A percentile compares a stretch with the other conserved stretches of the same genome.
phyloP scores from a whole-genome alignment of 306 rosid genomes.

The Inga leiocalycina region DNA sequence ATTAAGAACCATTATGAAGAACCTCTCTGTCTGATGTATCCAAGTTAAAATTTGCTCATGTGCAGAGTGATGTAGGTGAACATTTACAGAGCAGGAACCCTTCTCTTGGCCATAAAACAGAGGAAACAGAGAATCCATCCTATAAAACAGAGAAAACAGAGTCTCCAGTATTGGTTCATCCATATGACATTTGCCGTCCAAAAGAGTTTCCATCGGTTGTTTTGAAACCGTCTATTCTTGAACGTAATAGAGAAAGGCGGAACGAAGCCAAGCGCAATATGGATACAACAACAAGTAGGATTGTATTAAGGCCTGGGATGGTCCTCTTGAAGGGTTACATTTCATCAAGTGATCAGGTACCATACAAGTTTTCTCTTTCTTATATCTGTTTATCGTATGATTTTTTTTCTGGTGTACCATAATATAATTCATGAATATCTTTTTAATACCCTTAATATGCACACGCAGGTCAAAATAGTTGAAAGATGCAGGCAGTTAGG shows the following conservation, averaged over 20 bases:
- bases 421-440: background rate
- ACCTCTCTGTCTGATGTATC: background rate
- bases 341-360: slow-evolving; percentile 56
- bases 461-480: slow-evolving; percentile 51
- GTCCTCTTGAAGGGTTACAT: slow-evolving; percentile 54
- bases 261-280: slow-evolving; percentile 34
- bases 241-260: slow-evolving; percentile 52
- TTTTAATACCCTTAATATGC: background rate
- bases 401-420: no score
- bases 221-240: slow-evolving; percentile 45
- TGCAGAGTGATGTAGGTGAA: background rate
- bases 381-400: background rate
- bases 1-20: background rate
- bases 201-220: background rate
- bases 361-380: background rate
- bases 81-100: background rate
- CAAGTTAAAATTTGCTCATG: background rate
- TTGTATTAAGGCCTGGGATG: slow-evolving; percentile 59
- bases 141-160: slow-evolving; percentile 19
- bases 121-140: slow-evolving; percentile 19
- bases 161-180: background rate
- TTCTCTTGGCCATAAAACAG: background rate
- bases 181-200: slow-evolving; percentile 64
- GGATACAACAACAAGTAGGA: slow-evolving; percentile 21
- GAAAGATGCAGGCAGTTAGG: slow-evolving; percentile 60